Conservation (phyloP, 139 green algal genomes). For the Coelastrella sp. region DNA sequence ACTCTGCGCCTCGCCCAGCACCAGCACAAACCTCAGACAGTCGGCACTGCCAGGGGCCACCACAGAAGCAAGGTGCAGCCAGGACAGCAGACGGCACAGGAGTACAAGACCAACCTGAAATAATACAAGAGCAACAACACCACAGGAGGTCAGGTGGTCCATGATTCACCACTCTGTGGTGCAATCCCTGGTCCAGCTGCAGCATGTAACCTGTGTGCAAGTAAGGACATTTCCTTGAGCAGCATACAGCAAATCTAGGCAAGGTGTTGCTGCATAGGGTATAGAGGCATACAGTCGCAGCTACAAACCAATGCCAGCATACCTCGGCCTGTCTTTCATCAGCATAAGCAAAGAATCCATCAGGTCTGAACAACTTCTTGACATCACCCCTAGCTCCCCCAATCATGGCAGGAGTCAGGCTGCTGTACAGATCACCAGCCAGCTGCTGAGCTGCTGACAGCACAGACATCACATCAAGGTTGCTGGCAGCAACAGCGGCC, state of each 20-base stretch:
- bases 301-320: too few relatives aligned
- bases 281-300: too few relatives aligned
- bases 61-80: slow-evolving; percentile 34
- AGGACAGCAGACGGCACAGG: slow-evolving; percentile 42
- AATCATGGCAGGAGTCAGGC: neutral
- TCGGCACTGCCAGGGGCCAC: slow-evolving; percentile 13
- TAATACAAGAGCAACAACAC: too few relatives aligned
- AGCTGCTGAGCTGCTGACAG: neutral
- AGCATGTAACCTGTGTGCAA: too few relatives aligned
- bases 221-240: too few relatives aligned
- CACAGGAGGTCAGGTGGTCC: too few relatives aligned
- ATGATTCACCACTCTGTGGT: too few relatives aligned
- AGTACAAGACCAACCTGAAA: slow-evolving; percentile 38
- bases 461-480: slow-evolving; percentile 4
- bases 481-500: neutral
- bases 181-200: neutral
- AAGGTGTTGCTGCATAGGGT: too few relatives aligned
- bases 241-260: too few relatives aligned
- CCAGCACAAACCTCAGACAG: slow-evolving; percentile 45
- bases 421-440: neutral
- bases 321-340: slow-evolving; percentile 30
- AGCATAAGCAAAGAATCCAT: slow-evolving; percentile 51
- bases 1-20: slow-evolving; percentile 10
- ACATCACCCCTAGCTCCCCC: neutral
- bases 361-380: slow-evolving; percentile 24